Evolutionary conservation across 495 filamentous ascomycete species (phyloP).

Genomic region (Lophiotrema nucula): DNA sequence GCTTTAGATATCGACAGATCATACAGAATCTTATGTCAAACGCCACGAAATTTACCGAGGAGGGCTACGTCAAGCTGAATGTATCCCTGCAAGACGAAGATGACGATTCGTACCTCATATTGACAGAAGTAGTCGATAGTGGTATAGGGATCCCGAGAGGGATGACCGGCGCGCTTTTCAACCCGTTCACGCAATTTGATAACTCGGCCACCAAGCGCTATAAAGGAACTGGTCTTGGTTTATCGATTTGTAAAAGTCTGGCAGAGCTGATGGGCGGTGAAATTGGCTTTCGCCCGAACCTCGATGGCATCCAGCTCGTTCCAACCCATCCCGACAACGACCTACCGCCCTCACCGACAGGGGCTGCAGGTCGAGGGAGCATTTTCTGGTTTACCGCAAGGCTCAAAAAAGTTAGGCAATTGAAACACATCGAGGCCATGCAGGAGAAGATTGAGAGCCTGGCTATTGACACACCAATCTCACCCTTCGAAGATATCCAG

Average conservation of each 20-base stretch:
- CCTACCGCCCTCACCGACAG: too few species aligned
- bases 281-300: slow-evolving; percentile 52
- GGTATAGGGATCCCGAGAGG: slow-evolving; percentile 26
- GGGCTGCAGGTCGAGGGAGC: slow-evolving; percentile 54
- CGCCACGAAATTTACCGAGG: slow-evolving; percentile 51
- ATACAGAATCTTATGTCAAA: slow-evolving; percentile 51
- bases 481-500: slow-evolving; percentile 25
- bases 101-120: slow-evolving; percentile 46
- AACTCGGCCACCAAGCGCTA: slow-evolving; percentile 29
- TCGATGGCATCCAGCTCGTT: too few species aligned
- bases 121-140: slow-evolving; percentile 42
- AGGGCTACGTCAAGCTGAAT: slow-evolving; percentile 43
- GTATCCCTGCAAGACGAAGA: slow-evolving; percentile 41
- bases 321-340: too few species aligned
- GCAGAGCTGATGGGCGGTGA: slow-evolving; percentile 30
- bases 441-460: slow-evolving; percentile 34
- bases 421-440: slow-evolving; percentile 31
- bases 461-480: neutral
- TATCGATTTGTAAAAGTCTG: slow-evolving; percentile 31
- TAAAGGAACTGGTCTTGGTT: slow-evolving; percentile 30
- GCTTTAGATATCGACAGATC: slow-evolving; percentile 50
- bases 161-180: slow-evolving; percentile 17
- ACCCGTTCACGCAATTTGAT: slow-evolving; percentile 33
- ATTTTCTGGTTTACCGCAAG: slow-evolving; percentile 60
- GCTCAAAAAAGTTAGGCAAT: slow-evolving; percentile 47